A percentile compares a stretch with the other conserved stretches of the same genome.
These are phyloP conservation scores for Penicillium herquei DNA, from an alignment of 495 filamentous ascomycete species.

Conservation along the genomic window DNA sequence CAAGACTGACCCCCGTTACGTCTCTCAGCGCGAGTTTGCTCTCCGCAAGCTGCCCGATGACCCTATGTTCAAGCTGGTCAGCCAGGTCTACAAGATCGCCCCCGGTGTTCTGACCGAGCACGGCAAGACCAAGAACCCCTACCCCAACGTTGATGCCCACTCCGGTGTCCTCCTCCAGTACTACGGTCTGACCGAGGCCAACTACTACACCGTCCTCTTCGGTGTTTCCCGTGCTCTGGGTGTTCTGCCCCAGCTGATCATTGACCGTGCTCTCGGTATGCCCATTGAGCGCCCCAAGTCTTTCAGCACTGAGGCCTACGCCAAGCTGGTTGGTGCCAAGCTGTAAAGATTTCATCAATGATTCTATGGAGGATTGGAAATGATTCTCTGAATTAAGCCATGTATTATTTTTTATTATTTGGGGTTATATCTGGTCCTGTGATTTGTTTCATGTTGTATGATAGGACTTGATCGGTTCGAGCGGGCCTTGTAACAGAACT, in stretches of 20 bases:
- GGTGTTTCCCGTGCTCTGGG: constrained; percentile 97
- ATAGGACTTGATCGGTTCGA: constrained; percentile 48
- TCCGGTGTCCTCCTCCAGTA: constrained; percentile 98
- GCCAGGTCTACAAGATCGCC: constrained; percentile 99
- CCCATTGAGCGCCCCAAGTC: constrained; percentile 79
- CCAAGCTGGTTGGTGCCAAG: constrained; percentile 88
- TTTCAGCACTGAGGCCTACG: constrained; percentile 94
- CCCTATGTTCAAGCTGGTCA: constrained; percentile 99
- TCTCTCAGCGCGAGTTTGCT: constrained; percentile 94
- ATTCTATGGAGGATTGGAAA: constrained; percentile 6
- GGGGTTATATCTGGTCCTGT: constrained; percentile 27
- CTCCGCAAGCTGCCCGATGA: constrained; percentile 89
- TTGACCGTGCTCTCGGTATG: constrained; percentile 90
- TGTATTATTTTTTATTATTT: constrained; percentile 31
- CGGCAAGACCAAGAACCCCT: constrained; percentile 97
- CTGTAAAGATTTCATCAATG: constrained; percentile 56
- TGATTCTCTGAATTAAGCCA: constrained; percentile 10
- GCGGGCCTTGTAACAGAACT: constrained; percentile 49
- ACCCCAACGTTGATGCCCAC: constrained; percentile 77
- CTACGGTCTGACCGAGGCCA: constrained; percentile 97
- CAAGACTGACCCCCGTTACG: constrained; percentile 98
- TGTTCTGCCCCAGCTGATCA: constrained; percentile 98
- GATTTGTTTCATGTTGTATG: constrained; percentile 45
- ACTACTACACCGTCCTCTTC: constrained; percentile 99
- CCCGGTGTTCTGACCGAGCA: constrained; percentile 97